These are phyloP conservation scores for Gynochthodes officinalis DNA, from an alignment of 257 asterid genomes.

Conservation along the genomic window DNA sequence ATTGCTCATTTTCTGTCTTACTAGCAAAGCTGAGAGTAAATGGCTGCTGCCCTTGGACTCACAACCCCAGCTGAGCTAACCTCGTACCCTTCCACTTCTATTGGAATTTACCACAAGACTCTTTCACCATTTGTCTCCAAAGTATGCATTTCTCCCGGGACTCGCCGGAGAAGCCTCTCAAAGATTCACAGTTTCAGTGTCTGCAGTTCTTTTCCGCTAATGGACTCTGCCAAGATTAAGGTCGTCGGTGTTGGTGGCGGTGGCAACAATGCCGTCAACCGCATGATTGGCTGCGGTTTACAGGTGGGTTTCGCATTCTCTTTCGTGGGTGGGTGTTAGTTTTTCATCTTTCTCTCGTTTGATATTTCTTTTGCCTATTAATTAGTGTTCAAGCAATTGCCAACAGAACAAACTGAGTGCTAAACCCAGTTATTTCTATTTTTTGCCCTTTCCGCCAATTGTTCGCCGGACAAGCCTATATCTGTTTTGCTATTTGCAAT, in stretches of 20 bases:
- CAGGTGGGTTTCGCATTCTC: constrained; percentile 38
- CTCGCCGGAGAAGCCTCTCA: constrained; percentile 40
- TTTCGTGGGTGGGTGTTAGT: neutral
- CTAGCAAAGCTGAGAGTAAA: constrained; percentile 13
- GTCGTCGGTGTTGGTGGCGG: constrained; percentile 98
- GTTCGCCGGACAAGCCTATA: neutral
- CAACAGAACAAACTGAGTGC: neutral
- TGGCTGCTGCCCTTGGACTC: constrained; percentile 57
- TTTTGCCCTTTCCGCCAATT: neutral
- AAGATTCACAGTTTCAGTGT: constrained; percentile 40
- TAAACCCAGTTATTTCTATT: too few relatives aligned
- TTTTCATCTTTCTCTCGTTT: neutral
- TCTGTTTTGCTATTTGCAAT: neutral
- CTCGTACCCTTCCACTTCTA: constrained; percentile 43
- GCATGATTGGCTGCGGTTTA: constrained; percentile 96
- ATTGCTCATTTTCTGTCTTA: neutral
- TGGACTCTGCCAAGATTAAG: constrained; percentile 90
- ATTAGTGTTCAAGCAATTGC: neutral
- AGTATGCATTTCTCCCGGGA: constrained; percentile 37
- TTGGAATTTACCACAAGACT: constrained; percentile 21
- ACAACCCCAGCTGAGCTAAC: constrained; percentile 51
- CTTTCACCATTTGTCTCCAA: constrained; percentile 33
- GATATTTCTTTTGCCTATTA: neutral
- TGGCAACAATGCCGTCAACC: constrained; percentile 95
- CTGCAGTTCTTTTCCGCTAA: constrained; percentile 49